Conservation (phyloP, 2,329 filamentous ascomycete genomes). For the Colletotrichum tanaceti region DNA sequence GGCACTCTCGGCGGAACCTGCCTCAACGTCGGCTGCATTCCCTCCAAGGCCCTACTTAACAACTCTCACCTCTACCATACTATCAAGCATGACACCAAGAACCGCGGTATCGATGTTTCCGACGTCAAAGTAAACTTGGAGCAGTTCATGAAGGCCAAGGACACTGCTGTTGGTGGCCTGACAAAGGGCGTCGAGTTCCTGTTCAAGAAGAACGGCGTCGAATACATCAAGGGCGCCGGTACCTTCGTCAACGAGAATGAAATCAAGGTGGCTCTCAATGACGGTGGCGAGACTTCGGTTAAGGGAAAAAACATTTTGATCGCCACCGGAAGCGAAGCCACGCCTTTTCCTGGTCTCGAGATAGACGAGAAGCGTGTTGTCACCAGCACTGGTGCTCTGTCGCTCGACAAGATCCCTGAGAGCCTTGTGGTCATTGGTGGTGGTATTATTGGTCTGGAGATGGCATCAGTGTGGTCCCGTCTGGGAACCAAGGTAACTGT, state of each 20-base stretch:
- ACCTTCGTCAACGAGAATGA: constrained; percentile 91
- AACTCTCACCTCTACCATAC: constrained; percentile 99
- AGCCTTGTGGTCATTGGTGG: constrained; percentile 98
- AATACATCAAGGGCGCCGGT: constrained; percentile 95
- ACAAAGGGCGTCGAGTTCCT: constrained; percentile 99
- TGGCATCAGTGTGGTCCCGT: constrained; percentile 97
- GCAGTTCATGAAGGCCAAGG: constrained; percentile 99
- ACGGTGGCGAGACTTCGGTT: constrained; percentile 89
- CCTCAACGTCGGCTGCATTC: constrained; percentile 98
- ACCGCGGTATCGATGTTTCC: constrained; percentile 95
- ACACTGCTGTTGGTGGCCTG: constrained; percentile 85
- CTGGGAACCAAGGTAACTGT: constrained; percentile 95
- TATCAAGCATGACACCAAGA: constrained; percentile 95
- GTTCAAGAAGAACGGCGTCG: constrained; percentile 99
- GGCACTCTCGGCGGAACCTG: constrained; percentile 95
- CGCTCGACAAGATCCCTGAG: constrained; percentile 90
- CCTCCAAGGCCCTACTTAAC: constrained; percentile 99
- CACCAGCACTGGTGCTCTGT: constrained; percentile 94
- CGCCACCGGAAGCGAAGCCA: constrained; percentile 93
- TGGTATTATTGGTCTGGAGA: constrained; percentile 98
- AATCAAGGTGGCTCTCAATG: constrained; percentile 87
- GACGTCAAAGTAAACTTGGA: constrained; percentile 96
- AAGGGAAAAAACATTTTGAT: constrained; percentile 98
- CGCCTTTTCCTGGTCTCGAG: constrained; percentile 93
- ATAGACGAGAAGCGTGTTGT: constrained; percentile 98